A percentile compares a stretch with the other conserved stretches of the same genome.
phyloP scores from a whole-genome alignment of 164 flowering plant species.

The grape (Vitis vinifera) region DNA sequence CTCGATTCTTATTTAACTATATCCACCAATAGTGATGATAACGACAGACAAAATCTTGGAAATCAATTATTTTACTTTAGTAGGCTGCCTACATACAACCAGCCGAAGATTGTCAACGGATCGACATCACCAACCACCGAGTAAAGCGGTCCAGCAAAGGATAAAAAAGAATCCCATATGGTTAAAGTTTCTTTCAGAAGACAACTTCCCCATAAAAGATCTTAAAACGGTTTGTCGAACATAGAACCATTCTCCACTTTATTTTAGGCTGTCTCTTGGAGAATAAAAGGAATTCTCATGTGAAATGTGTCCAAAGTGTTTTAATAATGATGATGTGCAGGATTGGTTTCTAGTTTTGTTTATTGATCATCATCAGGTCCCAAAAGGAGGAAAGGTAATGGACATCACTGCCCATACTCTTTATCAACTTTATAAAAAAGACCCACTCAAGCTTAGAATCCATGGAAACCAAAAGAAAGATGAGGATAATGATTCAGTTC shows the following conservation, averaged over 20 bases:
- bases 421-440: neutral
- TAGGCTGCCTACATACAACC: conserved; percentile 7
- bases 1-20: neutral
- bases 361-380: conserved; percentile 7
- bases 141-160: neutral
- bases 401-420: no score
- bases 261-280: neutral
- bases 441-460: conserved; percentile 14
- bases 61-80: conserved; percentile 9
- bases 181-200: conserved; percentile 6
- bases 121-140: conserved; percentile 22
- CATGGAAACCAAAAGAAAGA: conserved; percentile 12
- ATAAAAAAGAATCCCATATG: no score
- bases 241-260: neutral
- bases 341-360: neutral
- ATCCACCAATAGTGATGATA: neutral
- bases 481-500: neutral
- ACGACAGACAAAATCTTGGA: conserved; percentile 7
- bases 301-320: neutral
- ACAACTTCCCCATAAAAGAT: neutral
- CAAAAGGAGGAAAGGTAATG: neutral
- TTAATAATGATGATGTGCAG: neutral
- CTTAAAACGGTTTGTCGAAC: conserved; percentile 1
- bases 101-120: conserved; percentile 17
- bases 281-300: neutral